Evolutionary conservation across 1,139 yeast genomes (phyloP), one percentile per base, ranked within the genome.

Genomic region (Hyphopichia khmerensis): DNA sequence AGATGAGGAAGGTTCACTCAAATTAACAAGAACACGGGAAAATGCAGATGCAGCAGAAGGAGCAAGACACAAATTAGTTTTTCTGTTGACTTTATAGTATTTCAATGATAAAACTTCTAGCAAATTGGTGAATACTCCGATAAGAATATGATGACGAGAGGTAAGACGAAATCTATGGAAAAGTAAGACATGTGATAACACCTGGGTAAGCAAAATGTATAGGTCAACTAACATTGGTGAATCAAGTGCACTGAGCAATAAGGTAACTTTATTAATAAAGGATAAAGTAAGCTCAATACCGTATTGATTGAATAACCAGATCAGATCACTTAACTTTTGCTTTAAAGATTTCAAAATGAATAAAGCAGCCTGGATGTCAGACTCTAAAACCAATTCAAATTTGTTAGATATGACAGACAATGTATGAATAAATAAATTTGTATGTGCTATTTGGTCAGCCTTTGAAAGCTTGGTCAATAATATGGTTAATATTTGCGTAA

Each of bases 251-350:
- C 38, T 26, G 13, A 44, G 29, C 7, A 26, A 16, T 11, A 33
- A 16, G 5, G 65, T 46, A 4, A 66, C 39, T 30, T 59, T 60
- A 5, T 72, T 55, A 3, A 74, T 51, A 38, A 72, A 44, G 2
- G 72, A 58, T 3, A 84, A 45, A 1, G 75, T 58, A 26, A 73
- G 51, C 57, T 89, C 96, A 16, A 84, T 62, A 2, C 79, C 59
- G 55, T 84, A 85, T 57, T 88, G 96, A n/a, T 77, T 71, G 42
- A 87, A 72, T 1, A 78, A 51, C 86, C 88, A 82, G 0, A 78
- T 53, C 48, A 75, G 75, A 3, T 76, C 76, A 8, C 76, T 62
- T 19, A 84, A 62, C 14, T 74, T 51, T 1, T 54, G 43, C 41
- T 71, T 76, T n/a, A 80, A 41, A 9, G 55, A 42, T 1, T 38